phyloP scores from a whole-genome alignment of 306 rosid genomes.

The Cicer cuneatum region DNA sequence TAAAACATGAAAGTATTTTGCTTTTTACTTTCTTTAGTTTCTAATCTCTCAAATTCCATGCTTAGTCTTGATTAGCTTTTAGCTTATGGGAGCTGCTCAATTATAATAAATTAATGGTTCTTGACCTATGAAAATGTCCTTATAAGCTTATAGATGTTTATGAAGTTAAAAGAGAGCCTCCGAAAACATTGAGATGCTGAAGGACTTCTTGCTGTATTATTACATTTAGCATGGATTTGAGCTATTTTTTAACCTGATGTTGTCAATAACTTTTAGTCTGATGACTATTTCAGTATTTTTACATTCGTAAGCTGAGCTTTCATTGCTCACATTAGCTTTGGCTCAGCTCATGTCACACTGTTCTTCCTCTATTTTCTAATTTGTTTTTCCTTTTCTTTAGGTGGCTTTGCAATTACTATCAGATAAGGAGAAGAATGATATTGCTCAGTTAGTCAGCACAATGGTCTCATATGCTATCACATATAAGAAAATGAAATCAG shows the following conservation, averaged over 20 bases:
- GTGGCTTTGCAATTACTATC: conserved; percentile 76
- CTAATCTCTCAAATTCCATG: neutral
- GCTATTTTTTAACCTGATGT: conserved; percentile 18
- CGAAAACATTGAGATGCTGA: neutral
- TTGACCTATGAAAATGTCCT: neutral
- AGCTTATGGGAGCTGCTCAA: conserved; percentile 2
- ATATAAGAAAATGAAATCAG: conserved; percentile 63
- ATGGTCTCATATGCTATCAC: conserved; percentile 85
- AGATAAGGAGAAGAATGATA: conserved; percentile 77
- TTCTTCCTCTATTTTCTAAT: conserved; percentile 43
- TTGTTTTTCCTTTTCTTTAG: conserved; percentile 51
- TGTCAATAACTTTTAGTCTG: conserved; percentile 32
- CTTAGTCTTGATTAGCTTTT: neutral
- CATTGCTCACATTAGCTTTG: conserved; percentile 31
- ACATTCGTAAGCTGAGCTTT: conserved; percentile 30
- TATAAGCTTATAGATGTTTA: neutral
- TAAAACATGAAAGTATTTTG: too few species aligned
- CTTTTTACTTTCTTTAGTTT: too few species aligned
- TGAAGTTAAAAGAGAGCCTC: neutral
- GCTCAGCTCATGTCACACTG: conserved; percentile 16
- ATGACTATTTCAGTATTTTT: conserved; percentile 3
- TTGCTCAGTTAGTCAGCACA: conserved; percentile 72
- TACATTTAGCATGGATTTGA: conserved; percentile 27
- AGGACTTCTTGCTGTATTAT: neutral
- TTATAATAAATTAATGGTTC: neutral